Conservation (phyloP, 2,329 filamentous ascomycete genomes). For the Chrysosporium queenslandicum region DNA sequence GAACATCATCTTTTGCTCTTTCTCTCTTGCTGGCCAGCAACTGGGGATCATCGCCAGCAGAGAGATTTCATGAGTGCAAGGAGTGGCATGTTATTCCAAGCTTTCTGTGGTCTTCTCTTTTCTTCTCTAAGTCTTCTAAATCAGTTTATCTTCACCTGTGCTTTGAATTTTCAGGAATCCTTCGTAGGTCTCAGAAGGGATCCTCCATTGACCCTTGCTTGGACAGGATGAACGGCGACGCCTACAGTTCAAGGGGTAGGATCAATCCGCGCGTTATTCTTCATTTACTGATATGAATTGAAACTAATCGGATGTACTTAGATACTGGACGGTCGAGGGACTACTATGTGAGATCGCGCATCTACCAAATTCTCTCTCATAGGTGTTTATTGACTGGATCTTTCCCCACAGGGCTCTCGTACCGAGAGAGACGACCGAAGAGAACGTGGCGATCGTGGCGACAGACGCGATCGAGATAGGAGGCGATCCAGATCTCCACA, state of each 20-base stretch:
- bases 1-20: conserved; percentile 3
- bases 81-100: not conserved
- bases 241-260: conserved; percentile 66
- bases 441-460: conserved; percentile 36
- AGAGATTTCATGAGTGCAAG: not conserved
- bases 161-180: not conserved
- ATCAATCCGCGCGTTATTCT: conserved; percentile 2
- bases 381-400: conserved; percentile 21
- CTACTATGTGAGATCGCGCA: conserved; percentile 39
- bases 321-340: conserved; percentile 46
- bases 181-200: not conserved
- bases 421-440: conserved; percentile 39
- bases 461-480: conserved; percentile 46
- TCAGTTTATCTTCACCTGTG: not conserved
- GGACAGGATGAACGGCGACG: conserved; percentile 67
- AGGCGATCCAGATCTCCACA: conserved; percentile 82
- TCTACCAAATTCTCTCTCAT: not conserved
- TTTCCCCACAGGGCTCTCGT: conserved; percentile 34
- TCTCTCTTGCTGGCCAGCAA: not conserved
- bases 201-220: not conserved
- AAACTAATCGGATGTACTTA: conserved; percentile 20
- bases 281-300: conserved; percentile 22
- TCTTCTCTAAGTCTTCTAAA: not conserved
- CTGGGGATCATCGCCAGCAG: not conserved
- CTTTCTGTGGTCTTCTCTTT: not conserved